Evolutionary conservation across 2,329 filamentous ascomycete genomes (phyloP).

Genomic region (Apiospora marii): DNA sequence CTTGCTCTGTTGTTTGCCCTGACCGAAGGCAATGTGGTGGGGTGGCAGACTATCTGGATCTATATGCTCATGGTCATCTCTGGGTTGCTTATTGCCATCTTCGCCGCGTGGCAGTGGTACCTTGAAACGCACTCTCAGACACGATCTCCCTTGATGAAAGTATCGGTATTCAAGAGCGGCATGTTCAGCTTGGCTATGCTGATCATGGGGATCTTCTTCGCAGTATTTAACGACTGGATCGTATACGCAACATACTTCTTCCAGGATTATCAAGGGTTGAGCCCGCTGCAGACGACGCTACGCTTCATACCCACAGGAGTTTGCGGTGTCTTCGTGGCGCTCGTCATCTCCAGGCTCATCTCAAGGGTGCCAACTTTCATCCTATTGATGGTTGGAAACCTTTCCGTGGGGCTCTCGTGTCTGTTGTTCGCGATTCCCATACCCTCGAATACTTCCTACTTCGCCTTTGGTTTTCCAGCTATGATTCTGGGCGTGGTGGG

Average conservation of each 20-base stretch:
- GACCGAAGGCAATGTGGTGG: conserved; percentile 73
- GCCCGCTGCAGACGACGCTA: conserved; percentile 70
- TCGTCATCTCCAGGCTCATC: conserved; percentile 63
- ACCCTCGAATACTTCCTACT: conserved; percentile 67
- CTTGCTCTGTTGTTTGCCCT: conserved; percentile 71
- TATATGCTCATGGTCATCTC: conserved; percentile 66
- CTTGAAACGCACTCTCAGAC: conserved; percentile 58
- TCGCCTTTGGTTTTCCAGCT: conserved; percentile 70
- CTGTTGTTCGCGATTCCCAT: conserved; percentile 72
- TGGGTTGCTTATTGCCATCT: conserved; percentile 61
- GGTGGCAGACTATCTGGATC: conserved; percentile 71
- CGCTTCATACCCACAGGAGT: conserved; percentile 74
- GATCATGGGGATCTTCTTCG: conserved; percentile 73
- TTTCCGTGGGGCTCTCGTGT: conserved; percentile 61
- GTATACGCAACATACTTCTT: conserved; percentile 75
- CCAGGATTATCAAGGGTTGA: conserved; percentile 70
- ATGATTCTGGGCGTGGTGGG: conserved; percentile 72
- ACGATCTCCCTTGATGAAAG: conserved; percentile 68
- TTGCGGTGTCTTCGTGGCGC: conserved; percentile 63
- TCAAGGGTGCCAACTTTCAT: conserved; percentile 64
- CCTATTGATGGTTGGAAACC: conserved; percentile 65
- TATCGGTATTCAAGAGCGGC: conserved; percentile 67
- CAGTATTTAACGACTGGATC: conserved; percentile 72
- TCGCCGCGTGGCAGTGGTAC: conserved; percentile 68
- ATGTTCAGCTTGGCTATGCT: conserved; percentile 69